Percentiles rank a stretch among this genome's conserved stretches.
Conservation (phyloP, 257 asterid species). For the Nicotiana noctiflora region DNA sequence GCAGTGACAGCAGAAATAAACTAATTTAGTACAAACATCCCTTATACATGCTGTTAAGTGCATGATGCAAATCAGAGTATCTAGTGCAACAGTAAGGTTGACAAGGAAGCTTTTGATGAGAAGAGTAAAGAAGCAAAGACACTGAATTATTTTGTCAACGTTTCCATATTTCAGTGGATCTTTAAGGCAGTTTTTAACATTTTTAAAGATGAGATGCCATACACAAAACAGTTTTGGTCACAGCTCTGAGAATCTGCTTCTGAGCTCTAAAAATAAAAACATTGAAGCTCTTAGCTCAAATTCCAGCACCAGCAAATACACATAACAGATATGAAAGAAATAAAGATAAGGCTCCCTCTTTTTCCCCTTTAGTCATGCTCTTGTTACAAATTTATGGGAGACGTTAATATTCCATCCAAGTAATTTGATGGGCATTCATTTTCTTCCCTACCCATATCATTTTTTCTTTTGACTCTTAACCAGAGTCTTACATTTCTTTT, state of each 20-base stretch:
- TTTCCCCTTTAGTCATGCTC: background rate
- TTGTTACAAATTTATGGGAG: background rate
- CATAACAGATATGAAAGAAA: background rate
- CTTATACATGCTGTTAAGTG: background rate
- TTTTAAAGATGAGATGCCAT: background rate
- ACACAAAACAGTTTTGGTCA: background rate
- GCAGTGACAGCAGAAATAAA: background rate
- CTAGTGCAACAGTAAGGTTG: background rate
- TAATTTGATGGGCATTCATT: background rate
- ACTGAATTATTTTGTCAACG: background rate
- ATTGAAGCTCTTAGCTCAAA: conserved; percentile 1
- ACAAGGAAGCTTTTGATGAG: background rate
- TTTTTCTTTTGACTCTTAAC: background rate
- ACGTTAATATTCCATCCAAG: background rate
- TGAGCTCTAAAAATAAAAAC: background rate
- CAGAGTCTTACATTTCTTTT: background rate
- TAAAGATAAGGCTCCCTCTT: background rate
- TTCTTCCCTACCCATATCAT: background rate
- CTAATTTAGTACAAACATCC: background rate
- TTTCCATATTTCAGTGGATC: background rate
- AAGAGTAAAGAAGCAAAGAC: background rate
- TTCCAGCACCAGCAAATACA: background rate
- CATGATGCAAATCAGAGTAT: background rate
- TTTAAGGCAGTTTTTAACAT: background rate
- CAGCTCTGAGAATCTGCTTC: background rate